Conservation (phyloP, 2,329 filamentous ascomycete species). For the Clonostachys chloroleuca region DNA sequence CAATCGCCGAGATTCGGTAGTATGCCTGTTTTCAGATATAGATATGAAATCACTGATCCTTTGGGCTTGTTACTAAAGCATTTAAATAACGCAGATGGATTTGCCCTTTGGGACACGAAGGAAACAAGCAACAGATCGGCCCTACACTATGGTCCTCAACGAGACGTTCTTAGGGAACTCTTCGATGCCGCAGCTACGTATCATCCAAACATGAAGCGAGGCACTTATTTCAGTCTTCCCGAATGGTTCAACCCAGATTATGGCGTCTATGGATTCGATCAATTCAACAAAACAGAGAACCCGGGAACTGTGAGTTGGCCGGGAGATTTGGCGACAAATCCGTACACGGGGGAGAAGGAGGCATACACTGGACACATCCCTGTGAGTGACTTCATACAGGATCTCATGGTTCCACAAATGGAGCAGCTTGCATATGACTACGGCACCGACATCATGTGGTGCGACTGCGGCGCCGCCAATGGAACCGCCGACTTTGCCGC, state of each 20-base stretch:
- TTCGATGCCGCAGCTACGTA: conserved; percentile 33
- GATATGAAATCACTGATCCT: too few species aligned
- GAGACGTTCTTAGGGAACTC: conserved; percentile 34
- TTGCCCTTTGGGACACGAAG: conserved; percentile 7
- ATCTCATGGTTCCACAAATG: conserved; percentile 42
- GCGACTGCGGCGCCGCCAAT: conserved; percentile 38
- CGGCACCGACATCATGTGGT: conserved; percentile 44
- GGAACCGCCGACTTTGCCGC: conserved; percentile 31
- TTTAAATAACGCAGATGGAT: conserved; percentile 2
- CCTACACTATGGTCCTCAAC: conserved; percentile 31
- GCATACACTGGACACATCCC: conserved; percentile 35
- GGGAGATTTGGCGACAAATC: conserved; percentile 32
- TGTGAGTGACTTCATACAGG: conserved; percentile 31
- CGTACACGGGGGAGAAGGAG: conserved; percentile 31
- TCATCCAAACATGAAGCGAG: conserved; percentile 33
- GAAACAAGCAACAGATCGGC: conserved; percentile 30
- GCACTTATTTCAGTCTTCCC: conserved; percentile 42
- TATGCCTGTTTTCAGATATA: too few species aligned
- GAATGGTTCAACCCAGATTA: conserved; percentile 45
- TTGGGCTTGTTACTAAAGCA: too few species aligned
- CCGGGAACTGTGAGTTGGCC: conserved; percentile 23
- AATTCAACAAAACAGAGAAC: conserved; percentile 9
- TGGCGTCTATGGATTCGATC: conserved; percentile 34
- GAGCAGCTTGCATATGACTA: conserved; percentile 34
- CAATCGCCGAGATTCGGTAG: too few species aligned